Evolutionary conservation across 106 monocot species (phyloP).

Genomic region (Dactylorhiza incarnata): DNA sequence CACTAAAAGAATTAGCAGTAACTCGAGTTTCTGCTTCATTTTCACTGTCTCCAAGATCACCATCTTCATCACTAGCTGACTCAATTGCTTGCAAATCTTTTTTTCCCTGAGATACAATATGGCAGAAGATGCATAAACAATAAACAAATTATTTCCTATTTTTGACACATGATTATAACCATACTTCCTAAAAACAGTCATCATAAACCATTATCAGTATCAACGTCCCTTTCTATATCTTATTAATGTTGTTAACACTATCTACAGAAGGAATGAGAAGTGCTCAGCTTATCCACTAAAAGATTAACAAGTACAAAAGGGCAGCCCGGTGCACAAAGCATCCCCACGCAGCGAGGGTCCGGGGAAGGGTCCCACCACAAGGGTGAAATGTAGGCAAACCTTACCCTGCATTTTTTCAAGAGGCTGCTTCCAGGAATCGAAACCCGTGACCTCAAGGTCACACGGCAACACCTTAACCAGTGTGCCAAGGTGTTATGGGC

Average conservation of each 20-base stretch:
- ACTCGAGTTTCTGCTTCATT: constrained; percentile 32
- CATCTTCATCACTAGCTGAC: constrained; percentile 49
- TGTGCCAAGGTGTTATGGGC: too few relatives aligned
- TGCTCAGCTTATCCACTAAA: not conserved
- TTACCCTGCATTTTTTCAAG: too few relatives aligned
- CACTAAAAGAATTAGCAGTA: constrained; percentile 26
- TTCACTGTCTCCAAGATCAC: constrained; percentile 42
- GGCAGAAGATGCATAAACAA: constrained; percentile 2
- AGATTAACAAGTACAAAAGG: not conserved
- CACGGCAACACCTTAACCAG: too few relatives aligned
- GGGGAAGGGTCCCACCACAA: too few relatives aligned
- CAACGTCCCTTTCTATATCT: too few relatives aligned
- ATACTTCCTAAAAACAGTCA: not conserved
- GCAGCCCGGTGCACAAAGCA: too few relatives aligned
- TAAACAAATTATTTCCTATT: not conserved
- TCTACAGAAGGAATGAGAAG: not conserved
- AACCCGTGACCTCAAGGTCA: too few relatives aligned
- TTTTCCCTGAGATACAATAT: constrained; percentile 41
- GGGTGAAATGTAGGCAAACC: too few relatives aligned
- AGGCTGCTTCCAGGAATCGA: too few relatives aligned
- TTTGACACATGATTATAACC: not conserved
- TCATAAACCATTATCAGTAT: not conserved
- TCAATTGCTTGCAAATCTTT: constrained; percentile 62
- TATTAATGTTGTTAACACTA: not conserved
- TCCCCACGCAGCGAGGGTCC: too few relatives aligned